Evolutionary conservation across 2,329 filamentous ascomycete genomes (phyloP), one percentile per base, ranked within the genome.

Genomic region (Orbilia brochopaga): DNA sequence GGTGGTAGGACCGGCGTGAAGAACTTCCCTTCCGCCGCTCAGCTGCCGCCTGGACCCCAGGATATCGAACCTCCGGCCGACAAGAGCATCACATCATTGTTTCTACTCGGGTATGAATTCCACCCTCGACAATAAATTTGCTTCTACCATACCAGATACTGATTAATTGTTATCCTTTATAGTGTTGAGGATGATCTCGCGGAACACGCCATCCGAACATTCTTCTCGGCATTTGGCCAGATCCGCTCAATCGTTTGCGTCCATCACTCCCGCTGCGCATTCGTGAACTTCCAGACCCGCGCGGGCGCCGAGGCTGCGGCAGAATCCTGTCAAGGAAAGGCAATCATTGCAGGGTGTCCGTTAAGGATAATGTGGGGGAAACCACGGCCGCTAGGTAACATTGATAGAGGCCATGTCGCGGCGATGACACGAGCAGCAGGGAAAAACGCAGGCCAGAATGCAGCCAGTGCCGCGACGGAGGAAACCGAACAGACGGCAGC

Each of bases 191-290:
- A 99, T 78, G 94, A 99, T 77, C 83, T 99, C 5, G 92, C 93
- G 1, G 94, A 99, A 80, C 88, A 92, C 80, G 92, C 92, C 77
- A 83, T 99, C 24, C 90, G 94, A 53, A 89, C 91, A 1, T 94
- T 95, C 80, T 99, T 99, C 82, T 87, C 91, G 72, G 85, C 86
- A 17, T 92, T 92, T 77, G 94, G 94, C 74, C 91, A 93, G 78
- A 88, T 99, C 70, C 90, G 94, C 77, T 97, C 92, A 24, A 82
- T 99, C 15, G 89, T 99, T 40, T 97, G 94, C 80, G 97, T 92
- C 5, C 94, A 99, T 81, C 92, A 96, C 82, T 93, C 93, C 15
- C 94, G 97, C 78, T 97, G 92, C 79, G 94, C 94, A 0, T 99
- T 97, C 78, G 84, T 99, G 81, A 99, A 99, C 81, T 99, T 91